Conservation (phyloP, 495 filamentous ascomycete genomes). For the Podospora pseudocomata region DNA sequence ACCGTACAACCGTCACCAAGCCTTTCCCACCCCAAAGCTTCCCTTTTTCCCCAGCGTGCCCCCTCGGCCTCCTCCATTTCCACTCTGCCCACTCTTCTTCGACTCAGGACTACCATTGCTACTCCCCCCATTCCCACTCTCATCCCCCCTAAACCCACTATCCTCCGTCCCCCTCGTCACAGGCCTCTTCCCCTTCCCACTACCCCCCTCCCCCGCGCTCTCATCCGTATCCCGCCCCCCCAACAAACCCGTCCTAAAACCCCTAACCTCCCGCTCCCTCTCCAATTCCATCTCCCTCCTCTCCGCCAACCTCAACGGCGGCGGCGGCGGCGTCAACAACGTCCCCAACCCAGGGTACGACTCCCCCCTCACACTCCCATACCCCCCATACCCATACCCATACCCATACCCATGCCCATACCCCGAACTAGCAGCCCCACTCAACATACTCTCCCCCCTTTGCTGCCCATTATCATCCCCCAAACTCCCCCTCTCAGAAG, state of each 20-base stretch:
- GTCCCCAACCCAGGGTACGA: constrained; percentile 4
- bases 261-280: not conserved
- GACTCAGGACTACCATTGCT: not conserved
- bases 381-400: not conserved
- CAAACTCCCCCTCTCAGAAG: constrained; percentile 1
- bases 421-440: not conserved
- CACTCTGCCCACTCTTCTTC: not conserved
- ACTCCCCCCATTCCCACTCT: not conserved
- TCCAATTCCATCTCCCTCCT: not conserved
- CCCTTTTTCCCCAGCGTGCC: not conserved
- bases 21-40: constrained; percentile 1
- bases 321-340: constrained; percentile 4
- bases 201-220: not conserved
- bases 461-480: not conserved
- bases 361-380: not conserved
- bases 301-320: not conserved
- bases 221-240: not conserved
- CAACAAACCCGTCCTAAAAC: not conserved
- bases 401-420: not conserved
- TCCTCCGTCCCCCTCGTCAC: not conserved
- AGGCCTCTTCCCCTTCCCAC: not conserved
- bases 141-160: not conserved
- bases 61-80: not conserved
- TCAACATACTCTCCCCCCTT: not conserved
- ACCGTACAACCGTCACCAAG: constrained; percentile 12